phyloP scores from a whole-genome alignment of 148 eudicot species.

The Chenopodium quinoa region DNA sequence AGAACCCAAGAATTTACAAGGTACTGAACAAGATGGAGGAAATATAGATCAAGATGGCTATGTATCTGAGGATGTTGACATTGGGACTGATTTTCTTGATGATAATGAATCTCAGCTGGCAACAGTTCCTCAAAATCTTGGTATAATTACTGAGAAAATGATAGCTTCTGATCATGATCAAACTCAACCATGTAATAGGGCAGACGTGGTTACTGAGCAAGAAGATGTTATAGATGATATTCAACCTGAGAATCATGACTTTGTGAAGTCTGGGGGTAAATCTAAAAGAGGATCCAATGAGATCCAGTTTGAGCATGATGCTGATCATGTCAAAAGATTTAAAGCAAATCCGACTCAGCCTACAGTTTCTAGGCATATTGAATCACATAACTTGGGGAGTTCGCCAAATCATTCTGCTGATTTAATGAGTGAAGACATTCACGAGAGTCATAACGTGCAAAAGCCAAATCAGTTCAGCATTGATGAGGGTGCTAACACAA shows the following conservation, averaged over 20 bases:
- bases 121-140: constrained; percentile 28
- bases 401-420: constrained; percentile 41
- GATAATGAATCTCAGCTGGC: constrained; percentile 44
- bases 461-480: constrained; percentile 23
- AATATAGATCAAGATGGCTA: constrained; percentile 49
- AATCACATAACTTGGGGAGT: constrained; percentile 31
- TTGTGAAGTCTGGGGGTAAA: constrained; percentile 46
- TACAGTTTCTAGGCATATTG: constrained; percentile 35
- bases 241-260: constrained; percentile 35
- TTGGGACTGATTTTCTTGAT: constrained; percentile 48
- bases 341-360: constrained; percentile 45
- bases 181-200: constrained; percentile 29
- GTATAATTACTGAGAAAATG: constrained; percentile 33
- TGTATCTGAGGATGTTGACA: constrained; percentile 59
- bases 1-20: constrained; percentile 47
- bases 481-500: constrained; percentile 35
- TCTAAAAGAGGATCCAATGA: constrained; percentile 52
- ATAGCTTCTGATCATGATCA: constrained; percentile 32
- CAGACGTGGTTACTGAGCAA: constrained; percentile 31
- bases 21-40: constrained; percentile 39
- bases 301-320: constrained; percentile 42
- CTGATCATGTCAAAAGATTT: constrained; percentile 43
- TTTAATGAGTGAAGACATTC: constrained; percentile 38
- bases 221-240: constrained; percentile 38
- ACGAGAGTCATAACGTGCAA: constrained; percentile 36